phyloP scores from a whole-genome alignment of 805 yeast species.

The Candida arabinofermentans region DNA sequence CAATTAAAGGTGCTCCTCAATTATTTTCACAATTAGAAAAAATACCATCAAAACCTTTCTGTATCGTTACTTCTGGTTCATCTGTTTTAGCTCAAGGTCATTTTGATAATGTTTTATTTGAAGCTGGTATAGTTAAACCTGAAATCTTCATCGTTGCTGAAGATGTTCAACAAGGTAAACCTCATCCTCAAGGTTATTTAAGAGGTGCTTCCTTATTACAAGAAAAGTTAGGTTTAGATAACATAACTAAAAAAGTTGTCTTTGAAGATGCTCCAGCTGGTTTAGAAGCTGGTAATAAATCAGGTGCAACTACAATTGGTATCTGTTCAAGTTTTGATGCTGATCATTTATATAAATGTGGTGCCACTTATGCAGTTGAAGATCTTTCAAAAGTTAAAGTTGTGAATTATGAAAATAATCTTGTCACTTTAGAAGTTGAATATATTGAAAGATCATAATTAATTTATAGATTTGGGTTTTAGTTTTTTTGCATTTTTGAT shows the following conservation, averaged over 20 bases:
- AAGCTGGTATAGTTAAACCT: constrained; percentile 47
- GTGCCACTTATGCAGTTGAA: constrained; percentile 79
- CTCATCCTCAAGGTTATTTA: constrained; percentile 80
- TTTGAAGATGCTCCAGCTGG: constrained; percentile 93
- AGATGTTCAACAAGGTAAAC: constrained; percentile 76
- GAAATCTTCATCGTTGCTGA: constrained; percentile 79
- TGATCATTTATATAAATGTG: constrained; percentile 63
- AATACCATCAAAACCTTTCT: constrained; percentile 62
- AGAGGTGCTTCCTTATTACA: constrained; percentile 47
- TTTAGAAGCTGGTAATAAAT: constrained; percentile 74
- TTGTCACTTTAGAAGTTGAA: constrained; percentile 36
- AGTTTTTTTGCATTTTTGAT: no score
- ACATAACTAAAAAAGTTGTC: constrained; percentile 47
- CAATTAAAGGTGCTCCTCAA: constrained; percentile 72
- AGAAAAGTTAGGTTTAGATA: constrained; percentile 28
- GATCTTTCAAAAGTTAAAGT: constrained; percentile 63
- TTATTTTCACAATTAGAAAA: constrained; percentile 46
- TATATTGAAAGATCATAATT: constrained; percentile 15
- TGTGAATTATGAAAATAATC: constrained; percentile 46
- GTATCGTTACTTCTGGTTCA: constrained; percentile 84
- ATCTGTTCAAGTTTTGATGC: constrained; percentile 77
- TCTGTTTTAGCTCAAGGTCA: constrained; percentile 72
- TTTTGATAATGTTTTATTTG: constrained; percentile 60
- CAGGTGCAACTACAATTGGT: constrained; percentile 81
- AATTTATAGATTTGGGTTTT: no score